Conservation (phyloP, 108 stramenopile species). For the Skeletonema marinoi region DNA sequence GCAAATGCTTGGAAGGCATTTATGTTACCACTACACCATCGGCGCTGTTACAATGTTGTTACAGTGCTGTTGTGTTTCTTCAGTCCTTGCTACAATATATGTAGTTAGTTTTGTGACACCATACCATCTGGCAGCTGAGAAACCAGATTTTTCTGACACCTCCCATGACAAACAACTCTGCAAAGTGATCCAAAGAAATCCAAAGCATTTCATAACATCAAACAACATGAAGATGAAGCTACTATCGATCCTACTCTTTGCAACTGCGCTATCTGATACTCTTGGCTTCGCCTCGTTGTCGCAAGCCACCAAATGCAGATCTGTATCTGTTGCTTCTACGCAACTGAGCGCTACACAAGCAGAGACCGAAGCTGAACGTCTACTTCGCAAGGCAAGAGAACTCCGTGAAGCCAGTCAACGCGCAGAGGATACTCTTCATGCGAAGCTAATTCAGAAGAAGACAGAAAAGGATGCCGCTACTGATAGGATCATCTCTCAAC, state of each 20-base stretch:
- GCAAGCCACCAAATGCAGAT: background rate
- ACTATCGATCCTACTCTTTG: background rate
- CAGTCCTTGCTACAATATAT: too few species aligned
- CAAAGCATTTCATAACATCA: background rate
- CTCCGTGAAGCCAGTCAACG: conserved; percentile 34
- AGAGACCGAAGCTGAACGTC: conserved; percentile 48
- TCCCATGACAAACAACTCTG: background rate
- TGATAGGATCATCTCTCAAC: conserved; percentile 35
- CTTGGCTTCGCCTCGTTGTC: background rate
- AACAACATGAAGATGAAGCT: background rate
- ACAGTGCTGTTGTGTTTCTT: too few species aligned
- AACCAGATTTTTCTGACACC: background rate
- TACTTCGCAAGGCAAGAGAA: conserved; percentile 43
- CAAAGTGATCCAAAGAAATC: background rate
- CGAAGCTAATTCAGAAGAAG: conserved; percentile 43
- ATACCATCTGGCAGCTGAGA: background rate
- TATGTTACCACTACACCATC: conserved; percentile 94
- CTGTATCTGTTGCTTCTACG: background rate
- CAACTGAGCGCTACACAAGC: conserved; percentile 26
- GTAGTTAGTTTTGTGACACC: too few species aligned
- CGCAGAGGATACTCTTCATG: conserved; percentile 43
- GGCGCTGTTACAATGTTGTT: conserved; percentile 9
- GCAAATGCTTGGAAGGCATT: conserved; percentile 91
- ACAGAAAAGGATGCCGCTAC: conserved; percentile 36
- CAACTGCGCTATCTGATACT: background rate